Evolutionary conservation across 1,284 basidiomycete species (phyloP), one percentile per base, ranked within the genome.

Genomic region (Fomitiporia mediterranea): DNA sequence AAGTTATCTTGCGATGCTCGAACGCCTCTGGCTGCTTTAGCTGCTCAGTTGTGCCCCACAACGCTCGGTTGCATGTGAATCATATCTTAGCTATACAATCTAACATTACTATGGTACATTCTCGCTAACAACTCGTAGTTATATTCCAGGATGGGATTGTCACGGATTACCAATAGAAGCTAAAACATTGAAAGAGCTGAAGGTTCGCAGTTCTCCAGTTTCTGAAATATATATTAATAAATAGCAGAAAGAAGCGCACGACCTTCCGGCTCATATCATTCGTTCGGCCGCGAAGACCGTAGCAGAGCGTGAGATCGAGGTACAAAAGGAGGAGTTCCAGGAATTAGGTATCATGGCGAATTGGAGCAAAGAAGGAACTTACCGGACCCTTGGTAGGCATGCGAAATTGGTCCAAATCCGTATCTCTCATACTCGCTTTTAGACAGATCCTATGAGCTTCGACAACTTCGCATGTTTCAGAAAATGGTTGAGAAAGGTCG

Each of bases 101-200:
- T n/a, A n/a, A n/a, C 9, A 42, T 17, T 42, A 7, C 13, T 23
- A 15, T 28, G 23, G 8, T n/a, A 3, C 23, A 46, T 13, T n/a
- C 23, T 9, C 1, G 23, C 43, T 34, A 25, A 58, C 56, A 39
- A 42, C 2, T 56, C 13, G n/a, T 58, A 97, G 94, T 65, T 98
- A 94, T 70, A 72, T 90, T 37, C 96, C 97, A 27, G 97, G 97
- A 3, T 99, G 94, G 94, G 97, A 99, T 68, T 99, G 96, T 66
- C 97, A 99, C 66, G 97, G 97, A 1, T 81, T 99, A 15, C 97
- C 97, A 0, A 98, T 99, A 61, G 94, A 97, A 69, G 91, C 93
- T 64, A 97, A 96, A 68, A 90, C 94, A 0, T 73, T 98, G 30
- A 77, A 87, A 60, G 81, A 84, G 47, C 76, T 91, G n/a, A 80